phyloP scores from a whole-genome alignment of 23 red algal genomes.

The Gracilaria vermiculophylla region DNA sequence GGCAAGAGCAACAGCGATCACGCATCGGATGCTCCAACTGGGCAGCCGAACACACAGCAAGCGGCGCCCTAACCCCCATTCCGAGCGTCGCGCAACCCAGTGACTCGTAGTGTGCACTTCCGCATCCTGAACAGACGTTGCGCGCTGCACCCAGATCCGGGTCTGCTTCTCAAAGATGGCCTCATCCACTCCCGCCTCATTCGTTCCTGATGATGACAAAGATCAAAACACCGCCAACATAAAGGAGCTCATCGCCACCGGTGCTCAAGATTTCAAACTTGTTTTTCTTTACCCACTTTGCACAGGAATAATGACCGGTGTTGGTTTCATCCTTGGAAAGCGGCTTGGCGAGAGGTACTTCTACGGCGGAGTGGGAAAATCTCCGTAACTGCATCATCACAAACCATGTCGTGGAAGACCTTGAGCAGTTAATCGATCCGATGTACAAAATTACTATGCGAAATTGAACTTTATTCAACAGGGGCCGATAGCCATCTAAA shows the following conservation, averaged over 20 bases:
- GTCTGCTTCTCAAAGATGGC: not conserved
- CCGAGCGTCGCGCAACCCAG: no score
- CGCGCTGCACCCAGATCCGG: not conserved
- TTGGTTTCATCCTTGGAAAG: conserved; percentile 73
- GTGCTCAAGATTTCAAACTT: conserved; percentile 29
- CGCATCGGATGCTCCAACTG: no score
- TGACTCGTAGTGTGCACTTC: no score
- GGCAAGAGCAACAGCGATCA: no score
- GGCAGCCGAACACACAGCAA: no score
- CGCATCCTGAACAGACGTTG: not conserved
- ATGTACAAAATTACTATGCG: not conserved
- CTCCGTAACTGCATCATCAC: not conserved
- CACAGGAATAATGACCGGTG: conserved; percentile 74
- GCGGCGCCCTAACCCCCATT: no score
- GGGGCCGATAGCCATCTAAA: not conserved
- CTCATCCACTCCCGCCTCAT: not conserved
- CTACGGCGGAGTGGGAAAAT: conserved; percentile 23
- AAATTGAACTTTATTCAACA: not conserved
- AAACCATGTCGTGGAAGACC: not conserved
- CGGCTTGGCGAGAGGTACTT: conserved; percentile 67
- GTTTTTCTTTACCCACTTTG: conserved; percentile 76
- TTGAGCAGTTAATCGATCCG: not conserved
- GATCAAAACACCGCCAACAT: not conserved
- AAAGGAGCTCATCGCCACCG: conserved; percentile 12
- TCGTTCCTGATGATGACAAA: not conserved